Evolutionary conservation across 1,139 yeast species (phyloP).

Genomic region (Debaryomyces fabryi): DNA sequence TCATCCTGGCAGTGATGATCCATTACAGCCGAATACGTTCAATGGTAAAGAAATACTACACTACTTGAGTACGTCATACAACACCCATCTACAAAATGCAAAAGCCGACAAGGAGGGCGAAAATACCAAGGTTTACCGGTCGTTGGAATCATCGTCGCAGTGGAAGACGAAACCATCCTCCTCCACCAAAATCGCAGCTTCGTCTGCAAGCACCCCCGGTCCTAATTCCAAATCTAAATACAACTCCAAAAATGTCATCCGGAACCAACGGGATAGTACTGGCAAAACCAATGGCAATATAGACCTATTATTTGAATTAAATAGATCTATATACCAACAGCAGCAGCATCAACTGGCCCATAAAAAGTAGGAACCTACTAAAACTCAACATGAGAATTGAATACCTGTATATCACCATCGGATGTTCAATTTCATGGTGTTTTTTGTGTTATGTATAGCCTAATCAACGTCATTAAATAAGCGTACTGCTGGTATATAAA

Average conservation of each 20-base stretch:
- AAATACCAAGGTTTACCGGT: slow-evolving; percentile 20
- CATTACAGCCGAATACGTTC: slow-evolving; percentile 11
- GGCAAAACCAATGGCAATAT: slow-evolving; percentile 12
- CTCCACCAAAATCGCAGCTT: slow-evolving; percentile 6
- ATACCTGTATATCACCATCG: not conserved
- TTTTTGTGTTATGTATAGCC: slow-evolving; percentile 1
- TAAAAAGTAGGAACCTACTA: not conserved
- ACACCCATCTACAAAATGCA: slow-evolving; percentile 20
- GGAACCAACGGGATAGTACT: slow-evolving; percentile 11
- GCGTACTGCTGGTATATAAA: not conserved
- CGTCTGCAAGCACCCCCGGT: not conserved
- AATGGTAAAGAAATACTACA: slow-evolving; percentile 21
- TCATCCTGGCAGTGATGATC: not conserved
- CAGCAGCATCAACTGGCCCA: slow-evolving; percentile 2
- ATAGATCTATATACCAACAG: slow-evolving; percentile 22
- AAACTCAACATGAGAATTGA: not conserved
- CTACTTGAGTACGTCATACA: slow-evolving; percentile 20
- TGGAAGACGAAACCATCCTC: slow-evolving; percentile 24
- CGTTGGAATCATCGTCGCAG: slow-evolving; percentile 27
- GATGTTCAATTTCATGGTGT: not conserved
- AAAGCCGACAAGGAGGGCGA: slow-evolving; percentile 22
- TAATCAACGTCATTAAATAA: not conserved
- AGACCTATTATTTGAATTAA: slow-evolving; percentile 25
- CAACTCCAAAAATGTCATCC: slow-evolving; percentile 19
- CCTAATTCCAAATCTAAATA: slow-evolving; percentile 8